Base-by-base conservation (phyloP, 768 basidiomycete genomes). In the Amanita molliuscula region DNA sequence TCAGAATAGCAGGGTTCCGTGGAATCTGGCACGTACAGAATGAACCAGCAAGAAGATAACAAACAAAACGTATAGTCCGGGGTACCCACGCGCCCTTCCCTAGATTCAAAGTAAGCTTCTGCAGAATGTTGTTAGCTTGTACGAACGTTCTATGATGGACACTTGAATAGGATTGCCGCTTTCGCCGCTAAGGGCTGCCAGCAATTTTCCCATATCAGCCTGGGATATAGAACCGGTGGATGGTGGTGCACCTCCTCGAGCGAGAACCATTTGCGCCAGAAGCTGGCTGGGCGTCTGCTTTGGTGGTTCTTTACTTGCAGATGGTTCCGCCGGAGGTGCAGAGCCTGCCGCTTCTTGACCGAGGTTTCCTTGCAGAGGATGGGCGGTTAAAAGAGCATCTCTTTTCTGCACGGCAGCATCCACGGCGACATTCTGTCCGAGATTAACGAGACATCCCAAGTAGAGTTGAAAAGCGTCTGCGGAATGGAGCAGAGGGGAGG, bases 401-500 rank as follows among this genome's bases (percentile, higher is more conserved):
- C 88, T 73, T 54, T 78, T 71, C 40, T 77, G 75, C n/a, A 82
- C 84, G 29, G 88, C 87, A 36, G 74, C 60, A 54, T 72, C 71
- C 49, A 90, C 73, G 6, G 81, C 73, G 13, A 75, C 65, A 16
- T 75, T 66, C 51, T 79, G 74, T 6, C 75, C 78, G 16, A 75
- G 72, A 51, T 78, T 78, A 23, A 82, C 64, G 15, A 93, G 73
- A 40, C 80, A 79, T 15, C 73, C 73, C 26, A 90, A 66, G 64
- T 94, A 93, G n/a, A 81, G 60, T 54, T 82, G 76, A 62, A 92
- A 93, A 3, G 84, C 85, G 23, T 73, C 70, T 55, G 82, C 77
- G 3, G 84, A 88, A 44, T 71, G 74, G 21, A 92, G 65, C 21
- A 91, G 68, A 2, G 87, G 84, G 1, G 84, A 87, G 9, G 72